Evolutionary conservation across 371 early-diverging fungal species (phyloP).

Genomic region (Smittium mucronatum): DNA sequence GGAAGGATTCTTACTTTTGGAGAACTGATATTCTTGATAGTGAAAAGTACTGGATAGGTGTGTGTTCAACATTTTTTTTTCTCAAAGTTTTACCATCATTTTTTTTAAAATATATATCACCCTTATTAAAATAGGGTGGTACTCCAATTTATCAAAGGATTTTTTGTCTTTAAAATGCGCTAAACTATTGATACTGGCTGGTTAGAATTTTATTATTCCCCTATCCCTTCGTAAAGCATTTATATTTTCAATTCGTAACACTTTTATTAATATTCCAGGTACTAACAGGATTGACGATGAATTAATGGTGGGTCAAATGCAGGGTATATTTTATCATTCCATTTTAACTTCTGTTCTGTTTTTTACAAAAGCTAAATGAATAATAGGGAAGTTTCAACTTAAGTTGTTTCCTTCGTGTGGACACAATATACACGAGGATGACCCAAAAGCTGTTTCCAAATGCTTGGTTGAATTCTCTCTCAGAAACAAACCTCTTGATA

Average conservation of each 20-base stretch:
- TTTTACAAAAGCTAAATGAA: not conserved
- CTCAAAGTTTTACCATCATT: not conserved
- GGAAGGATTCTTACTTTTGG: slow-evolving; percentile 38
- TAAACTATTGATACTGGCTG: slow-evolving; percentile 77
- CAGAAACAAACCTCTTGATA: slow-evolving; percentile 56
- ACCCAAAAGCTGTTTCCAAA: slow-evolving; percentile 54
- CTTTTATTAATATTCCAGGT: slow-evolving; percentile 25
- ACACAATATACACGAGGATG: slow-evolving; percentile 85
- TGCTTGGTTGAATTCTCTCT: slow-evolving; percentile 64
- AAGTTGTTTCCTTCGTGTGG: slow-evolving; percentile 68
- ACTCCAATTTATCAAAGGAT: slow-evolving; percentile 58
- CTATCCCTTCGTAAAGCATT: not conserved
- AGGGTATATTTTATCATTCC: slow-evolving; percentile 41
- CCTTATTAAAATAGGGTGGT: slow-evolving; percentile 55
- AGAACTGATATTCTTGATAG: slow-evolving; percentile 56
- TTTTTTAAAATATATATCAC: too few species aligned
- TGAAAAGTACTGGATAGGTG: slow-evolving; percentile 63
- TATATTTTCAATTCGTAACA: not conserved
- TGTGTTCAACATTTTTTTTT: not conserved
- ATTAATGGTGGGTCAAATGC: slow-evolving; percentile 91
- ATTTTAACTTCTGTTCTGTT: not conserved
- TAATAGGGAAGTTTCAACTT: slow-evolving; percentile 68
- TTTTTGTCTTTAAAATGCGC: slow-evolving; percentile 57
- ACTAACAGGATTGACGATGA: slow-evolving; percentile 84
- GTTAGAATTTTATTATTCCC: slow-evolving; percentile 14